Evolutionary conservation across 768 basidiomycete species (phyloP), one percentile per base, ranked within the genome.

Genomic region (Suillus decipiens): DNA sequence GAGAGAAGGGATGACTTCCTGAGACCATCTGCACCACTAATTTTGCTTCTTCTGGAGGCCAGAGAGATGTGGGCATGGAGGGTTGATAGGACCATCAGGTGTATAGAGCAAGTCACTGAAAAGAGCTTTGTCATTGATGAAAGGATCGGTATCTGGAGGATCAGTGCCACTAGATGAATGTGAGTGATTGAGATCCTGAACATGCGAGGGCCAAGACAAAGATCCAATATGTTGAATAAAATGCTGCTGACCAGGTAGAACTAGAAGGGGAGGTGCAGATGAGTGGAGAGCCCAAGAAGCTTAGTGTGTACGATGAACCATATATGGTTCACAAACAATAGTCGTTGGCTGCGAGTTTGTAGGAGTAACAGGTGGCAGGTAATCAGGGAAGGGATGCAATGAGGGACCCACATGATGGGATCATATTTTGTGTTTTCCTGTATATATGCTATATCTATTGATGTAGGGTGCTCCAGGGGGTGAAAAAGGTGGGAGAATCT

Each of bases 1-100:
- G 11, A 63, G 63, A 39, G 63, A 63, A 61, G 63, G 63, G 28
- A 63, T 47, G 1, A 63, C 59, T 41, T 60, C 59, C 22, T 31
- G 4, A 19, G 50, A 63, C 63, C 59, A 63, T 41, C 59, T 24
- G 28, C 24, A 34, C 63, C 63, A 63, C n/a, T 63, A 51, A 22
- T 31, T 63, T 37, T 50, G 36, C 53, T 63, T 63, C 42, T 63
- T 63, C n/a, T 50, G 28, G 0, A 48, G 17, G 36, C 33, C 39
- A 34, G 45, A 57, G n/a, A 47, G 48, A n/a, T 33, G 42, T 9
- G 22, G n/a, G 12, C 17, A 7, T 17, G 34, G 36, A 7, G 31
- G 56, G 45, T 59, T 22, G 37, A 57, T 45, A 7, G 55, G 56
- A 14, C 56, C 22, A 48, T 63, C n/a, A n/a, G 58, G 62, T 19